Percentiles rank a stretch among this genome's conserved stretches.
Evolutionary conservation across 805 yeast genomes (phyloP).

Genomic region (Helenozyma baotianmanensis): DNA sequence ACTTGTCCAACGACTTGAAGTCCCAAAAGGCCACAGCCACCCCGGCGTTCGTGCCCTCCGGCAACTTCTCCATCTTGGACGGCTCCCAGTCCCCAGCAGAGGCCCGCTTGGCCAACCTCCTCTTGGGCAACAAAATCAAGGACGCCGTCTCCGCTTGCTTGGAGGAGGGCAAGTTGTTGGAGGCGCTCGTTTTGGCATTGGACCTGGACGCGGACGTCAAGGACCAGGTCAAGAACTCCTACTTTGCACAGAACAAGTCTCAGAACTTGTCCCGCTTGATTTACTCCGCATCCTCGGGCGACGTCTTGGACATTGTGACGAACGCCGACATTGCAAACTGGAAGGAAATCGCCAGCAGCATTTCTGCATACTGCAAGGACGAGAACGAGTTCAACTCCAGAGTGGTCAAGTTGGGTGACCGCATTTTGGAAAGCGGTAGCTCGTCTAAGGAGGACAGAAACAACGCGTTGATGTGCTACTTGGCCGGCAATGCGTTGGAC

Average conservation of each 20-base stretch:
- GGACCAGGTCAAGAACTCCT: conserved; percentile 65
- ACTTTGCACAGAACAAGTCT: conserved; percentile 53
- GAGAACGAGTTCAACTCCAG: conserved; percentile 47
- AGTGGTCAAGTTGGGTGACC: conserved; percentile 70
- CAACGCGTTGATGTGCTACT: conserved; percentile 70
- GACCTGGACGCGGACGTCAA: conserved; percentile 58
- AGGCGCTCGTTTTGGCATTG: conserved; percentile 79
- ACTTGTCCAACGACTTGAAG: conserved; percentile 23
- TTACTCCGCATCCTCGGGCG: conserved; percentile 53
- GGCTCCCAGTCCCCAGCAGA: conserved; percentile 38
- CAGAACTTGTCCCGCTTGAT: conserved; percentile 69
- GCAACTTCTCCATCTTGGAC: conserved; percentile 43
- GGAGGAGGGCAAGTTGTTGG: conserved; percentile 57
- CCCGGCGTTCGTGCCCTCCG: conserved; percentile 44
- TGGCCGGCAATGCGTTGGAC: conserved; percentile 78
- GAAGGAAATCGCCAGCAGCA: conserved; percentile 74
- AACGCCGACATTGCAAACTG: conserved; percentile 77
- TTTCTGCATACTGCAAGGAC: conserved; percentile 41
- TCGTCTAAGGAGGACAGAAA: conserved; percentile 45
- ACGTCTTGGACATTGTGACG: conserved; percentile 65
- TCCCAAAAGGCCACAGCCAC: conserved; percentile 8
- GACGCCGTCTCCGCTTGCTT: conserved; percentile 68
- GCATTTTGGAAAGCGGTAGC: conserved; percentile 41
- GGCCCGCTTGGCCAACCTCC: conserved; percentile 33
- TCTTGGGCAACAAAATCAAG: conserved; percentile 59